Conservation (phyloP, 805 yeast species). For the Teunomyces funiuensis region DNA sequence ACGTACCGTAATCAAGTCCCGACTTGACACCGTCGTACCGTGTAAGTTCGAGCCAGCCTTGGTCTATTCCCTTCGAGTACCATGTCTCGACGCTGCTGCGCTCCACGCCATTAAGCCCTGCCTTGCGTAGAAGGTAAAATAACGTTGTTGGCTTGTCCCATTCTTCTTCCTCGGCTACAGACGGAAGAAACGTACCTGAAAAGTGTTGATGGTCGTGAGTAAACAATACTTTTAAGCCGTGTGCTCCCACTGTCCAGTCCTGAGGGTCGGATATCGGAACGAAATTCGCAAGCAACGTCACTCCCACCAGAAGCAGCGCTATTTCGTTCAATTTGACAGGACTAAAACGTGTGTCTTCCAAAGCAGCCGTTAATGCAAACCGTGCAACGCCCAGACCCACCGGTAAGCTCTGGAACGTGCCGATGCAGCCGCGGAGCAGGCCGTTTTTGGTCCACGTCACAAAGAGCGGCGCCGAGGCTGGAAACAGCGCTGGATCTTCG, state of each 20-base stretch:
- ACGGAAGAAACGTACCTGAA: slow-evolving; percentile 86
- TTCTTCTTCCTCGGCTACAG: slow-evolving; percentile 83
- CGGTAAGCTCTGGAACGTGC: slow-evolving; percentile 66
- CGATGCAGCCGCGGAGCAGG: slow-evolving; percentile 85
- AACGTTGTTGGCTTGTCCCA: slow-evolving; percentile 79
- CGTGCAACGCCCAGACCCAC: slow-evolving; percentile 57
- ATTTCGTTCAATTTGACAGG: slow-evolving; percentile 63
- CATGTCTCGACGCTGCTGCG: slow-evolving; percentile 16
- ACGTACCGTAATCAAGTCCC: slow-evolving; percentile 24
- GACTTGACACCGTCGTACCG: slow-evolving; percentile 39
- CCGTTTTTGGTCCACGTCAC: slow-evolving; percentile 76
- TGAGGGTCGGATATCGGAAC: slow-evolving; percentile 49
- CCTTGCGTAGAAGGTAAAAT: slow-evolving; percentile 67
- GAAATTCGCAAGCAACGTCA: slow-evolving; percentile 65
- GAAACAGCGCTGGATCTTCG: slow-evolving; percentile 15
- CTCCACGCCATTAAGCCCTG: slow-evolving; percentile 43
- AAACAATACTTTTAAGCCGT: slow-evolving; percentile 73
- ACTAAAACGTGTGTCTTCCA: slow-evolving; percentile 74
- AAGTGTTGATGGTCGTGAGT: slow-evolving; percentile 34
- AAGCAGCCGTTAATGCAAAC: slow-evolving; percentile 63
- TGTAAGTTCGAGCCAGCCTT: slow-evolving; percentile 34
- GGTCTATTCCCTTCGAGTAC: slow-evolving; percentile 26
- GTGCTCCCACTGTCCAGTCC: slow-evolving; percentile 81
- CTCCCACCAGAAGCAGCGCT: slow-evolving; percentile 50
- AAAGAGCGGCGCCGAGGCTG: slow-evolving; percentile 59